phyloP scores from a whole-genome alignment of 305 asterid species.

The Fraxinus xanthoxyloides region DNA sequence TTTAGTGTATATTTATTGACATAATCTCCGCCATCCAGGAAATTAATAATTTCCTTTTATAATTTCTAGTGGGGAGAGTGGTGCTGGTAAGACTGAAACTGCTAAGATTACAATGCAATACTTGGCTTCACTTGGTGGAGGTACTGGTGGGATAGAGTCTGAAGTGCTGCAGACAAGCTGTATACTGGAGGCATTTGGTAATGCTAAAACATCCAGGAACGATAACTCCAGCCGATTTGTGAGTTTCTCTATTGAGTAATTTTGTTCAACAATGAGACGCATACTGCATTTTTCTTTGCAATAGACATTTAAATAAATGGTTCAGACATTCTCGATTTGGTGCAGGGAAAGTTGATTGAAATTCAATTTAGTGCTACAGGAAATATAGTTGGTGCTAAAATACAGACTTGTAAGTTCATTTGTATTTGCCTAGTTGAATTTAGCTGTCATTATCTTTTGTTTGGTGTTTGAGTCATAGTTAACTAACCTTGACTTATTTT shows the following conservation, averaged over 20 bases:
- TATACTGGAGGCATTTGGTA: constrained; percentile 92
- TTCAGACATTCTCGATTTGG: constrained; percentile 22
- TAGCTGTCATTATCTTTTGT: constrained; percentile 14
- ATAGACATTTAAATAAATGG: constrained; percentile 9
- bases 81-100: constrained; percentile 96
- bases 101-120: constrained; percentile 79
- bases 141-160: constrained; percentile 57
- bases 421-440: constrained; percentile 23
- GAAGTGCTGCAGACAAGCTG: constrained; percentile 74
- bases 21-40: not conserved
- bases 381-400: constrained; percentile 74
- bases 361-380: constrained; percentile 71
- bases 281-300: constrained; percentile 9
- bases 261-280: constrained; percentile 8
- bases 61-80: constrained; percentile 83
- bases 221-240: constrained; percentile 94
- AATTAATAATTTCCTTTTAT: constrained; percentile 26
- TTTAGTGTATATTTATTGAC: constrained; percentile 3
- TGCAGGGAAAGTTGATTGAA: constrained; percentile 86
- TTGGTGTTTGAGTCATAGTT: constrained; percentile 15
- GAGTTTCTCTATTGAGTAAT: constrained; percentile 40
- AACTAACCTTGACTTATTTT: constrained; percentile 26
- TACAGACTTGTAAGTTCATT: constrained; percentile 78
- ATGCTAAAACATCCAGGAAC: constrained; percentile 83
- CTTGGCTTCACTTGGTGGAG: constrained; percentile 78